phyloP scores from a whole-genome alignment of 768 basidiomycete species.

The Tricholomella constricta region DNA sequence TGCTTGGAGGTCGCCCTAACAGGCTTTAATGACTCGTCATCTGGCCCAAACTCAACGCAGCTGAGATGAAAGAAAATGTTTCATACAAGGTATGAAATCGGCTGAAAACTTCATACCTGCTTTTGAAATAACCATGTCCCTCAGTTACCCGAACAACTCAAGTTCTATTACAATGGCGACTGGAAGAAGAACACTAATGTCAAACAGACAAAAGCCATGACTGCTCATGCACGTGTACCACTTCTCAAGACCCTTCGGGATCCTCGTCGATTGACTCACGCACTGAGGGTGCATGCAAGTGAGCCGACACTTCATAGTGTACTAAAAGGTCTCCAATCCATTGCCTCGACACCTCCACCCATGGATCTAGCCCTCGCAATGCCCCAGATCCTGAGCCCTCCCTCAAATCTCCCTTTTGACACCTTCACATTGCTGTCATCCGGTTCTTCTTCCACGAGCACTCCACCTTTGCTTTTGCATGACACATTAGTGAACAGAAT shows the following conservation, averaged over 20 bases:
- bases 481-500: not conserved
- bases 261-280: not conserved
- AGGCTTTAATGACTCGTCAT: not conserved
- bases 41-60: not conserved
- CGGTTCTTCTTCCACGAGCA: not conserved
- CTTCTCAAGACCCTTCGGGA: not conserved
- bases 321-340: not conserved
- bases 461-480: not conserved
- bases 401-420: too few species aligned
- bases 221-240: not conserved
- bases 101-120: not conserved
- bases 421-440: too few species aligned
- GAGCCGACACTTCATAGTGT: not conserved
- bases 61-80: not conserved
- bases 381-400: too few species aligned
- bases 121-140: not conserved
- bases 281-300: not conserved
- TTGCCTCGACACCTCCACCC: not conserved
- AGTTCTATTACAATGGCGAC: constrained; percentile 6
- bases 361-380: too few species aligned
- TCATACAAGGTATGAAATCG: constrained; percentile 1
- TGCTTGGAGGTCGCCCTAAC: too few species aligned
- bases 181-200: constrained; percentile 3
- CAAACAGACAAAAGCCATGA: constrained; percentile 4
- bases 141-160: not conserved